phyloP scores from a whole-genome alignment of 202 grass and related monocot genomes.

The Carex arenaria region DNA sequence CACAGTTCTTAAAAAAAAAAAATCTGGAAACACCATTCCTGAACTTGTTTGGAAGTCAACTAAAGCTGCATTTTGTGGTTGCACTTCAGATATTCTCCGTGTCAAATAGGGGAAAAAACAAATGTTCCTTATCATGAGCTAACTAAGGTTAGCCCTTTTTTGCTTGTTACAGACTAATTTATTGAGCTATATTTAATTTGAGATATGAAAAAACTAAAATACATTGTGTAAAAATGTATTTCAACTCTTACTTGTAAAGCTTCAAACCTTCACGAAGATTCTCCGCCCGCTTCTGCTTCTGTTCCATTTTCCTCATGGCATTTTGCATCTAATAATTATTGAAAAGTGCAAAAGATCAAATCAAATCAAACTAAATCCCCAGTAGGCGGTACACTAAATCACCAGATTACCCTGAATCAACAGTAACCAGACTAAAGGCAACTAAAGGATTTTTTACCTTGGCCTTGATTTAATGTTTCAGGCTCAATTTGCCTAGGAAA shows the following conservation, averaged over 20 bases:
- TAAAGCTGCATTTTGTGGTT: not conserved
- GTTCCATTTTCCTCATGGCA: conserved; percentile 72
- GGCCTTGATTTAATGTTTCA: not conserved
- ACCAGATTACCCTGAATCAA: not conserved
- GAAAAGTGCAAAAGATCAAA: not conserved
- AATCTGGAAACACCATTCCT: not conserved
- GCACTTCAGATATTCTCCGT: not conserved
- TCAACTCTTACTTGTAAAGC: conserved; percentile 71
- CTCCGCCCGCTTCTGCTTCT: conserved; percentile 67
- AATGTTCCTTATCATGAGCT: not conserved
- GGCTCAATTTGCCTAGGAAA: not conserved
- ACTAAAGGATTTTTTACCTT: not conserved
- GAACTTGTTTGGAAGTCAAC: not conserved
- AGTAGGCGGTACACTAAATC: not conserved
- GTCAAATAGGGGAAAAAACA: not conserved
- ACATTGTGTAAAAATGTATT: not conserved
- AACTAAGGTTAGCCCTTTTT: not conserved
- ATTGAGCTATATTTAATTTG: not conserved
- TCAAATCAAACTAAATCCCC: conserved; percentile 15
- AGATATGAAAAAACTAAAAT: not conserved
- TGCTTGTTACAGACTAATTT: not conserved
- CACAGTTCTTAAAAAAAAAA: not conserved
- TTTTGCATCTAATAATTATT: conserved; percentile 71
- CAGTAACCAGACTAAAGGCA: not conserved
- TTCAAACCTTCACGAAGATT: conserved; percentile 66